A percentile compares a stretch with the other conserved stretches of the same genome.
Evolutionary conservation across 208 protist species (phyloP).

Genomic region (Spongospora subterranea): DNA sequence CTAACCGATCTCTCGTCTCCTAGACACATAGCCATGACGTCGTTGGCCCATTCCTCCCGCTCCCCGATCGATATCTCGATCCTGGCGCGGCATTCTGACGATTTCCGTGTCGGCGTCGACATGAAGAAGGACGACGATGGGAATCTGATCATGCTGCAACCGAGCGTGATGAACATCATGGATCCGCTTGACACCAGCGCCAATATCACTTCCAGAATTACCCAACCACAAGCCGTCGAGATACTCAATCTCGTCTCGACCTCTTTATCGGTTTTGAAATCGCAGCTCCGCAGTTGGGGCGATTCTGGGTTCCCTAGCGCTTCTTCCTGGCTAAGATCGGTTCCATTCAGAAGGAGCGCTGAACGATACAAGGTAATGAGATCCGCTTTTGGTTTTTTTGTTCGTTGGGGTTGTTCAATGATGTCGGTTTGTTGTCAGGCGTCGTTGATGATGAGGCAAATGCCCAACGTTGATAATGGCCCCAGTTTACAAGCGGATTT

Average conservation of each 20-base stretch:
- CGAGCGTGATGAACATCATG: constrained; percentile 37
- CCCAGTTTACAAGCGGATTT: not conserved
- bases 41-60: not conserved
- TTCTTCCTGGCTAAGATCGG: not conserved
- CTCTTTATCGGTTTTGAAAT: constrained; percentile 39
- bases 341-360: not conserved
- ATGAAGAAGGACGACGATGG: constrained; percentile 55
- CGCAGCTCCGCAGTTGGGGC: not conserved
- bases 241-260: not conserved
- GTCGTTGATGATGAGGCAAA: too few species aligned
- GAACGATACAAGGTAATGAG: not conserved
- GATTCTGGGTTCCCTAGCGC: not conserved
- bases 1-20: not conserved
- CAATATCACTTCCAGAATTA: not conserved
- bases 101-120: constrained; percentile 13
- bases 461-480: not conserved
- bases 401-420: too few species aligned
- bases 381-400: not conserved
- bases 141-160: constrained; percentile 12
- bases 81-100: constrained; percentile 39
- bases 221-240: not conserved
- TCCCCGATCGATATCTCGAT: constrained; percentile 7
- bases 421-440: too few species aligned
- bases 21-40: constrained; percentile 37
- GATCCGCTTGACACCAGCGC: constrained; percentile 47